These are phyloP conservation scores for Bjerkandera adusta DNA, from an alignment of 1,284 basidiomycete species.

Conservation along the genomic window DNA sequence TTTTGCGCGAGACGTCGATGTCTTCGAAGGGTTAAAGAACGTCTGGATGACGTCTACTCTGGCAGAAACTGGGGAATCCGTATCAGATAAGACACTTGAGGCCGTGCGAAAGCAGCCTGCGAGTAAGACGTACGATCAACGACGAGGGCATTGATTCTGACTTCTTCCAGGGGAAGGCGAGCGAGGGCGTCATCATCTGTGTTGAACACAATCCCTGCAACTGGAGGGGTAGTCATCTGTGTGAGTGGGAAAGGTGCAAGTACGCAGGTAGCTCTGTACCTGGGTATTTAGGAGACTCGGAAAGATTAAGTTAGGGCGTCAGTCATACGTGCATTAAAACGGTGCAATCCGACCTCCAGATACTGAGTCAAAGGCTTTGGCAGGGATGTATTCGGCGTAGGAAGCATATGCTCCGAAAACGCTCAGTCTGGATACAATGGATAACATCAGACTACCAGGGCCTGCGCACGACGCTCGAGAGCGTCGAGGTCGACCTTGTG, in stretches of 20 bases:
- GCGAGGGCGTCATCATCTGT: slow-evolving; percentile 1
- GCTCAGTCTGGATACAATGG: too few relatives aligned
- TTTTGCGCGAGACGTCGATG: slow-evolving; percentile 40
- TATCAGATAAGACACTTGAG: not conserved
- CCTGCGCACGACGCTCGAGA: not conserved
- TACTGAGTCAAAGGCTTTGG: too few relatives aligned
- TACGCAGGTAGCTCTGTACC: too few relatives aligned
- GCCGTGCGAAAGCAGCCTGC: not conserved
- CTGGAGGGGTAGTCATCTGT: not conserved
- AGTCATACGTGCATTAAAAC: too few relatives aligned
- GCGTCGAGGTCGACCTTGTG: not conserved
- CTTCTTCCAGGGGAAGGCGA: slow-evolving; percentile 43
- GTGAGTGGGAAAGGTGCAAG: not conserved
- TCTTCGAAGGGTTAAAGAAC: slow-evolving; percentile 39
- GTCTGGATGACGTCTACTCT: slow-evolving; percentile 47
- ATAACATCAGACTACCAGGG: not conserved
- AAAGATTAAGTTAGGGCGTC: too few relatives aligned
- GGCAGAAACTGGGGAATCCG: slow-evolving; percentile 40
- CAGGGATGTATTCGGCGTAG: too few relatives aligned
- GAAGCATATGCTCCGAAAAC: too few relatives aligned
- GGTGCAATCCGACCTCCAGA: too few relatives aligned
- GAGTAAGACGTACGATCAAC: slow-evolving; percentile 41
- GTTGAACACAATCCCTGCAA: slow-evolving; percentile 11
- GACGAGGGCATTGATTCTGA: slow-evolving; percentile 38
- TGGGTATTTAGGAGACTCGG: too few relatives aligned